Evolutionary conservation across 306 rosid genomes (phyloP).

Genomic region (Castanea crenata): DNA sequence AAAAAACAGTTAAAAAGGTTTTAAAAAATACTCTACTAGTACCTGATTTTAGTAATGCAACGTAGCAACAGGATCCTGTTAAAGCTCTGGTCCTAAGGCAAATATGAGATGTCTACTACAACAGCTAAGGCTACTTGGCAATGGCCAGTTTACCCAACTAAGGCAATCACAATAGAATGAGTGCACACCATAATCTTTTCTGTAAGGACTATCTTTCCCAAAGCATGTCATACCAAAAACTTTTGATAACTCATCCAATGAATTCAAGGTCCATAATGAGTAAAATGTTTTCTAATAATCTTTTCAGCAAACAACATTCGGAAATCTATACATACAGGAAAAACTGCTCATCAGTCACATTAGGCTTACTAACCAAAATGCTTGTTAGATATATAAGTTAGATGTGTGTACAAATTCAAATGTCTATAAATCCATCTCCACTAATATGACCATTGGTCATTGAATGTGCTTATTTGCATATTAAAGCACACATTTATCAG

Average conservation of each 20-base stretch:
- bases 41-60: not conserved
- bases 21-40: not conserved
- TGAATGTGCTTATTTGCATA: not conserved
- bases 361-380: too few relatives aligned
- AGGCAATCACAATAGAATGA: constrained; percentile 20
- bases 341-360: too few relatives aligned
- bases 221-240: constrained; percentile 13
- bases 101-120: not conserved
- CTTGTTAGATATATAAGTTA: not conserved
- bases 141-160: not conserved
- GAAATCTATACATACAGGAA: too few relatives aligned
- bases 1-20: not conserved
- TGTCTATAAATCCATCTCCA: not conserved
- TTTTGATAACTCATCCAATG: too few relatives aligned
- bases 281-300: constrained; percentile 5
- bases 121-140: not conserved
- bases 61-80: not conserved
- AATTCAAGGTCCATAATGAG: constrained; percentile 5
- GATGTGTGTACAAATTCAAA: constrained; percentile 11
- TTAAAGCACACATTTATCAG: not conserved
- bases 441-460: not conserved
- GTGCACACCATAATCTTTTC: constrained; percentile 20
- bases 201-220: not conserved
- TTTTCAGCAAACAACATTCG: constrained; percentile 13
- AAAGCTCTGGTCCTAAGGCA: not conserved